A percentile compares a stretch with the other conserved stretches of the same genome.
Conservation (phyloP, 495 filamentous ascomycete species). For the Penicillium paxilli region DNA sequence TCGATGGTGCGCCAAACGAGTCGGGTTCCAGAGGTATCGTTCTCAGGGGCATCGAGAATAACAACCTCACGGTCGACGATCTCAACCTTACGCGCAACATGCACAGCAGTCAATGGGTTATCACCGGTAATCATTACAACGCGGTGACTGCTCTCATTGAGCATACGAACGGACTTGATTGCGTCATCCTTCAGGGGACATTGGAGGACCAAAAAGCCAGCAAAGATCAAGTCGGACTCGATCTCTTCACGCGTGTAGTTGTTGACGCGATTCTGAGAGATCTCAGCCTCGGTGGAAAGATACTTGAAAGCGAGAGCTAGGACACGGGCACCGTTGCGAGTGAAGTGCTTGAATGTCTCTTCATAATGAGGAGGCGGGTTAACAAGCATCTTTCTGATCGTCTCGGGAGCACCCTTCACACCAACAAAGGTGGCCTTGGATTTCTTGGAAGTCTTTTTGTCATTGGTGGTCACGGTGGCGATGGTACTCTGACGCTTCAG, state of each 20-base stretch:
- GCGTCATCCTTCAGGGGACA: slow-evolving; percentile 97
- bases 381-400: slow-evolving; percentile 88
- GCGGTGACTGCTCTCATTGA: slow-evolving; percentile 98
- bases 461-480: slow-evolving; percentile 69
- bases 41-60: slow-evolving; percentile 92
- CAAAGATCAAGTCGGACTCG: slow-evolving; percentile 76
- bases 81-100: slow-evolving; percentile 93
- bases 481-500: slow-evolving; percentile 95
- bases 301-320: slow-evolving; percentile 93
- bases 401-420: slow-evolving; percentile 97
- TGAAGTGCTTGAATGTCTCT: slow-evolving; percentile 98
- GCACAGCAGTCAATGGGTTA: slow-evolving; percentile 93
- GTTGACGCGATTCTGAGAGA: slow-evolving; percentile 83
- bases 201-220: slow-evolving; percentile 93
- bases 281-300: slow-evolving; percentile 73
- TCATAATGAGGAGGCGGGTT: slow-evolving; percentile 86
- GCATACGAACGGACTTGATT: slow-evolving; percentile 88
- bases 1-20: slow-evolving; percentile 96
- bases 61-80: slow-evolving; percentile 96
- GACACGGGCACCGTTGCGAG: slow-evolving; percentile 89
- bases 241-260: slow-evolving; percentile 90
- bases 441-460: slow-evolving; percentile 70
- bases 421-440: slow-evolving; percentile 80
- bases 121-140: slow-evolving; percentile 99
- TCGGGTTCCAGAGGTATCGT: slow-evolving; percentile 76